These are phyloP conservation scores for Haplosporangium sp. DNA, from an alignment of 371 early-diverging fungal species.

Conservation along the genomic window DNA sequence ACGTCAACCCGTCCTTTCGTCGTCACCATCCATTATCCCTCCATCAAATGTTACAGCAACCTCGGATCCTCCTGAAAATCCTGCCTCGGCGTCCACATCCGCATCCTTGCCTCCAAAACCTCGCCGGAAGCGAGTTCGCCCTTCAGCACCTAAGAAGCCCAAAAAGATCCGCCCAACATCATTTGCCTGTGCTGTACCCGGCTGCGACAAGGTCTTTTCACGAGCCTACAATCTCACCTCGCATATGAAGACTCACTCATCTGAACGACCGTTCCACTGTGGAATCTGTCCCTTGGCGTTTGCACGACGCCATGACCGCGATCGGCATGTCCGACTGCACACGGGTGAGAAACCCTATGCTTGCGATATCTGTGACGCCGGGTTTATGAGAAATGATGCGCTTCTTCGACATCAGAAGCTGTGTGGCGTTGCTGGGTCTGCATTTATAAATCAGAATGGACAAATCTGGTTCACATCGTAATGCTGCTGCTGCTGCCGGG, in stretches of 20 bases:
- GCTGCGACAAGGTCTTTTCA: slow-evolving; percentile 77
- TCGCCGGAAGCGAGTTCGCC: slow-evolving; percentile 26
- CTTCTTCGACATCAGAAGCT: slow-evolving; percentile 70
- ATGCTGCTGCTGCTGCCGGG: no score
- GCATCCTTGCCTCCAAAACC: slow-evolving; percentile 3
- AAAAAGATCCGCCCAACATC: slow-evolving; percentile 27
- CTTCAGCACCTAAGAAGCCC: slow-evolving; percentile 24
- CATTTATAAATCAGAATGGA: slow-evolving; percentile 14
- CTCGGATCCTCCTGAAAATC: neutral
- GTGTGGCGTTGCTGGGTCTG: slow-evolving; percentile 28
- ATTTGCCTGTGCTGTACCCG: slow-evolving; percentile 52
- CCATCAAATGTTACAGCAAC: neutral
- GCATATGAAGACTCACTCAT: slow-evolving; percentile 76
- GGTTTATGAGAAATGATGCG: slow-evolving; percentile 84
- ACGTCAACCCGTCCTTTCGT: neutral
- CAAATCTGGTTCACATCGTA: no score
- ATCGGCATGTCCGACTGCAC: slow-evolving; percentile 78
- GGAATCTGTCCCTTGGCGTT: slow-evolving; percentile 65
- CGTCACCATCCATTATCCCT: neutral
- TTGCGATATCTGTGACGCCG: slow-evolving; percentile 69
- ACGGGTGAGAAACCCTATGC: slow-evolving; percentile 68
- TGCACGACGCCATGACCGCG: slow-evolving; percentile 82
- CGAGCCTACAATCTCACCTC: slow-evolving; percentile 86
- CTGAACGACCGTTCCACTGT: slow-evolving; percentile 76
- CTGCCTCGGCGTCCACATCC: neutral